These are phyloP conservation scores for Lepidium campestre DNA, from an alignment of 441 rosid species.

Conservation along the genomic window DNA sequence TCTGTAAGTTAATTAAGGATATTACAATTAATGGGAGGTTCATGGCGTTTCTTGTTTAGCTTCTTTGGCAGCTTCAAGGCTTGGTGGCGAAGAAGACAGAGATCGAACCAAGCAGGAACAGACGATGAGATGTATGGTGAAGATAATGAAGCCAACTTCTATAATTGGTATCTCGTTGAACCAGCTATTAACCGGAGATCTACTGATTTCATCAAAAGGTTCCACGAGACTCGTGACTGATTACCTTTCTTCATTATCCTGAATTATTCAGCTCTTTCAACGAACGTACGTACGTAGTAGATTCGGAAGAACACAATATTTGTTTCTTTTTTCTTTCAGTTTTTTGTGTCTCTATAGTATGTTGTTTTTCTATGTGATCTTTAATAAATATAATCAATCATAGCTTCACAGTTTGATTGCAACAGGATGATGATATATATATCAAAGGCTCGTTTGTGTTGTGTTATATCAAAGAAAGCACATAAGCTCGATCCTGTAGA, in stretches of 20 bases:
- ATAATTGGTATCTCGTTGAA: slow-evolving; percentile 30
- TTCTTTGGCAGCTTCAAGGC: slow-evolving; percentile 30
- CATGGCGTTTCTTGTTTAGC: slow-evolving; percentile 33
- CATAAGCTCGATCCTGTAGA: background rate
- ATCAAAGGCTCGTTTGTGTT: background rate
- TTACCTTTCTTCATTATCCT: background rate
- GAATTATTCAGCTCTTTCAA: background rate
- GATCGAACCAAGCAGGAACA: slow-evolving; percentile 25
- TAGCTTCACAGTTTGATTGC: background rate
- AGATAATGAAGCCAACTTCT: slow-evolving; percentile 28
- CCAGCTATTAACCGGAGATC: slow-evolving; percentile 34
- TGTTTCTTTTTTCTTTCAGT: background rate
- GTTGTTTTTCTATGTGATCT: background rate
- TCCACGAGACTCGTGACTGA: slow-evolving; percentile 33
- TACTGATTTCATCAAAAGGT: slow-evolving; percentile 30
- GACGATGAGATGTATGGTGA: slow-evolving; percentile 29
- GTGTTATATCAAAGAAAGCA: background rate
- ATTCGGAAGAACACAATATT: background rate
- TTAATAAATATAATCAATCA: slow-evolving; percentile 9
- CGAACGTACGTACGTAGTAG: background rate
- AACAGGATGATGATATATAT: background rate
- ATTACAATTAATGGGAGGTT: slow-evolving; percentile 26
- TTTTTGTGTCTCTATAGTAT: background rate
- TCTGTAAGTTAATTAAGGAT: background rate
- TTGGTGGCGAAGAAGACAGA: slow-evolving; percentile 28